Base-by-base conservation (phyloP, 2,329 filamentous ascomycete species). In the Penicillium aurantiogriseum region DNA sequence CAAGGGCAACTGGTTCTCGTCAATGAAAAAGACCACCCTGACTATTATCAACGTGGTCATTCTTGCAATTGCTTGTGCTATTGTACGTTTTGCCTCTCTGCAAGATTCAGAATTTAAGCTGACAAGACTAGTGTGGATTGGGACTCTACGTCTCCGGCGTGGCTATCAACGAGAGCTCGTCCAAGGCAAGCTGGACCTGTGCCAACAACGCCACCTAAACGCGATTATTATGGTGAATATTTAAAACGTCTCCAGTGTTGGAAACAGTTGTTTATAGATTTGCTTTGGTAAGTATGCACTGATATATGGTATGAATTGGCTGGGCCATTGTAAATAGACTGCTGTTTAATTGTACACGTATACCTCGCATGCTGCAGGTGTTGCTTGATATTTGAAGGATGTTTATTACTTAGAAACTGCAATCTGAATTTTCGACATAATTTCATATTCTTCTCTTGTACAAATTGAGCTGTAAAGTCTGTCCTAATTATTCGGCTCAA, bases 11-110 rank as follows among this genome's bases (percentile, higher is more conserved):
- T 76, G 69, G 64, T 76, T 76, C 43, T 67, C 70, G 25, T 71
- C 70, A 17, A 69, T 66, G 59, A 71, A 71, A 42, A 83, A 82
- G 63, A 77, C 75, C 25, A 40, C 67, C 5, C 64, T 83, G 11
- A 77, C 76, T 1, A 51, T 76, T 3, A 15, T 80, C 27, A 83
- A 83, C 59, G 50, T 71, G 2, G 29, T 73, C 0, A 74, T 80
- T 13, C 69, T 82, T 19, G 56, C 50, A 23, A 65, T 72, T 39
- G 74, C 71, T 15, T 64, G 58, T 38, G 57, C 62, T 33, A 69
- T 71, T 44, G 68, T 71, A 66, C 33, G 69, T 64, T 40, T 29
- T 13, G 7, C 9, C 42, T 3, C 11, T 17, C 13, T 15, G 1
- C 6, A 2, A 21, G 8, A 13, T 21, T 13, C 15, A 10, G 15